Percentiles rank a stretch among this genome's conserved stretches.
Evolutionary conservation across 345 rosid genomes (phyloP).

Genomic region (Ailanthus altissimus): DNA sequence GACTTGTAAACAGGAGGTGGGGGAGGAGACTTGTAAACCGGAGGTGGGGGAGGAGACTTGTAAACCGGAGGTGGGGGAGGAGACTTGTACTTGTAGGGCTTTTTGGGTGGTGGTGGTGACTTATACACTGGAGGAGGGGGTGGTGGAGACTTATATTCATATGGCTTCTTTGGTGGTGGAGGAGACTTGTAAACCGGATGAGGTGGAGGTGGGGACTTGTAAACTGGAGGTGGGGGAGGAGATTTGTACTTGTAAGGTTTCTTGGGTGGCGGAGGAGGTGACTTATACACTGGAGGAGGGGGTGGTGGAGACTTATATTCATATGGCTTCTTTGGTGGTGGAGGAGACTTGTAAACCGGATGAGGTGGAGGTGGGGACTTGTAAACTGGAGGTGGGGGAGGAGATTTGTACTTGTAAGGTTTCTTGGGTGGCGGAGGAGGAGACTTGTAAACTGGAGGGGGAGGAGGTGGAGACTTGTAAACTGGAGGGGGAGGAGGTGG

Average conservation of each 20-base stretch:
- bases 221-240: conserved; percentile 31
- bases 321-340: too few relatives aligned
- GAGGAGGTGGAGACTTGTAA: conserved; percentile 23
- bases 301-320: conserved; percentile 22
- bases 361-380: conserved; percentile 33
- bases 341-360: background rate
- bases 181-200: conserved; percentile 29
- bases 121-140: too few relatives aligned
- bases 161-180: conserved; percentile 25
- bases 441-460: conserved; percentile 23
- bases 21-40: conserved; percentile 26
- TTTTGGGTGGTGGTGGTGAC: conserved; percentile 22
- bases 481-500: conserved; percentile 33
- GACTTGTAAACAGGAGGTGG: conserved; percentile 21
- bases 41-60: conserved; percentile 34
- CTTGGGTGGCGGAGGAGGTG: conserved; percentile 20
- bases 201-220: too few relatives aligned
- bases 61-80: conserved; percentile 25
- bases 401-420: conserved; percentile 2
- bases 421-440: conserved; percentile 28
- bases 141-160: conserved; percentile 21
- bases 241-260: conserved; percentile 17
- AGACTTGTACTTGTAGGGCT: conserved; percentile 12
- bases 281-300: conserved; percentile 16
- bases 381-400: conserved; percentile 18